Conservation (phyloP, 305 asterid genomes). For the Fraxinus sp. region DNA sequence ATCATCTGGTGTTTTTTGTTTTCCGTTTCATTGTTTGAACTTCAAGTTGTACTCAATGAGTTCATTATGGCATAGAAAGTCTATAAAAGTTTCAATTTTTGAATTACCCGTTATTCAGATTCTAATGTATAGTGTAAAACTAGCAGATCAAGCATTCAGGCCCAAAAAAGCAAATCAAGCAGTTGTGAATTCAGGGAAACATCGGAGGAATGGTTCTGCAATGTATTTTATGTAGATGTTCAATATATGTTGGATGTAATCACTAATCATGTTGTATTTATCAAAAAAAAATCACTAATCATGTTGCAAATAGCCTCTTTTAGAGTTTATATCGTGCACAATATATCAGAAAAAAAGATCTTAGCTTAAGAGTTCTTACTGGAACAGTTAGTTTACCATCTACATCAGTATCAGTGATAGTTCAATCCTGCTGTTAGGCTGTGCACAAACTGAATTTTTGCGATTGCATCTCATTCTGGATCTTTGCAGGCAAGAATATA, state of each 20-base stretch:
- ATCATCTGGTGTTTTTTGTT: slow-evolving; percentile 12
- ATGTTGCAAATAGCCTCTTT: neutral
- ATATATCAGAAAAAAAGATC: neutral
- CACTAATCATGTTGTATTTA: neutral
- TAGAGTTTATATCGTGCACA: neutral
- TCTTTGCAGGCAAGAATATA: neutral
- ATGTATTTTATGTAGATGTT: neutral
- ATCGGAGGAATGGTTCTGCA: neutral
- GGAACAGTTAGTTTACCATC: neutral
- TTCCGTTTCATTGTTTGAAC: neutral
- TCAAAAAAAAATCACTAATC: neutral
- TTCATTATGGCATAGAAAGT: neutral
- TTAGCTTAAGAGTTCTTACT: neutral
- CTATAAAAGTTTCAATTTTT: neutral
- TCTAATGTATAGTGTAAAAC: neutral
- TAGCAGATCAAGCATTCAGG: neutral
- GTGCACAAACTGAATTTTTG: slow-evolving; percentile 13
- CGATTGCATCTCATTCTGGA: slow-evolving; percentile 10
- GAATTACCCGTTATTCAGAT: neutral
- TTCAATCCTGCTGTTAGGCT: slow-evolving; percentile 6
- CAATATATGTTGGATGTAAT: neutral
- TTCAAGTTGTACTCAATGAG: neutral
- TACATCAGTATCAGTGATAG: slow-evolving; percentile 2
- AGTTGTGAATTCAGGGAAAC: neutral
- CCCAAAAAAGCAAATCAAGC: neutral